phyloP scores from a whole-genome alignment of 495 filamentous ascomycete genomes.

The Penicillium diatomitis region DNA sequence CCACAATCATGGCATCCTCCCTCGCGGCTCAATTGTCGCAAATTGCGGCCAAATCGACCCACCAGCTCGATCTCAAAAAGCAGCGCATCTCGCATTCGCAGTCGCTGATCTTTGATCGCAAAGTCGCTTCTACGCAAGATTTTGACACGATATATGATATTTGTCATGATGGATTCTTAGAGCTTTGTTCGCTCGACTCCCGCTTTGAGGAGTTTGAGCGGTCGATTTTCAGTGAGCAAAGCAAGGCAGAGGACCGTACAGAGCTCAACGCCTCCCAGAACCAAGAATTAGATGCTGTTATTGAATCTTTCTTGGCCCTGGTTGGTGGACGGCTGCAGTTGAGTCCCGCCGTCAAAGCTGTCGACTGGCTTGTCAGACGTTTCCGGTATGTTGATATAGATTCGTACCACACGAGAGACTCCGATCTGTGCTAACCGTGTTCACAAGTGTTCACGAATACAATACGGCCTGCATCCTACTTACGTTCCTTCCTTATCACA shows the following conservation, averaged over 20 bases:
- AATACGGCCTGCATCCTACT: slow-evolving; percentile 73
- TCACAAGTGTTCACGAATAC: slow-evolving; percentile 70
- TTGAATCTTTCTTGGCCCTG: slow-evolving; percentile 74
- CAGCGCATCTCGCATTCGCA: slow-evolving; percentile 83
- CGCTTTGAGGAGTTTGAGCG: slow-evolving; percentile 61
- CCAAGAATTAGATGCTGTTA: slow-evolving; percentile 60
- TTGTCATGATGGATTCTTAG: slow-evolving; percentile 79
- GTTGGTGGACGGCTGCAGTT: slow-evolving; percentile 67
- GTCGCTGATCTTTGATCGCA: slow-evolving; percentile 81
- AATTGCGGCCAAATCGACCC: slow-evolving; percentile 67
- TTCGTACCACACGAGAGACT: too few species aligned
- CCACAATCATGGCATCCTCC: slow-evolving; percentile 59
- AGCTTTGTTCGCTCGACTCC: slow-evolving; percentile 75
- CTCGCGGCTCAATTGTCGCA: slow-evolving; percentile 72
- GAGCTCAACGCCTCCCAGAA: slow-evolving; percentile 79
- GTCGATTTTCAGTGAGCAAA: slow-evolving; percentile 83
- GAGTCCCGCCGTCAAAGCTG: slow-evolving; percentile 75
- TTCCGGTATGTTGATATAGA: slow-evolving; percentile 58
- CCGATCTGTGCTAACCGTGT: slow-evolving; percentile 19
- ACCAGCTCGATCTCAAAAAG: slow-evolving; percentile 77
- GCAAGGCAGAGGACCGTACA: slow-evolving; percentile 74
- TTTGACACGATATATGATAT: slow-evolving; percentile 81
- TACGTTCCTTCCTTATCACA: slow-evolving; percentile 88
- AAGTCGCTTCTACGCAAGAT: slow-evolving; percentile 71
- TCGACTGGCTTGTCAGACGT: slow-evolving; percentile 89